Evolutionary conservation across 495 filamentous ascomycete species (phyloP).

Genomic region (Aspergillus avenaceus): DNA sequence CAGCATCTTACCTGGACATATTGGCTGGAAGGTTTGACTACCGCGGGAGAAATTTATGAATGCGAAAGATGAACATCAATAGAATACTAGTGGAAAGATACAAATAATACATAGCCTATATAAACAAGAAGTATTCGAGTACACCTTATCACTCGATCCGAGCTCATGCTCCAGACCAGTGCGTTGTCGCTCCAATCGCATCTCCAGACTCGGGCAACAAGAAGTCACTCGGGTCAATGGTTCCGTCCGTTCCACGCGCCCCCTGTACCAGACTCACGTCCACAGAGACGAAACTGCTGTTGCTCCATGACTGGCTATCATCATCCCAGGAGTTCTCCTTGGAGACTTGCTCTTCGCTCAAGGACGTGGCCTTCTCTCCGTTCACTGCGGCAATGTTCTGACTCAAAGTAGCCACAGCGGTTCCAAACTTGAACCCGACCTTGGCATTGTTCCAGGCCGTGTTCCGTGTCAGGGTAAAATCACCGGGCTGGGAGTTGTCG

Average conservation of each 20-base stretch:
- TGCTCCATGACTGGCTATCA: constrained; percentile 4
- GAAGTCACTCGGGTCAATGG: constrained; percentile 11
- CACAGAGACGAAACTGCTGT: constrained; percentile 13
- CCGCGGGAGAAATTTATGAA: no score
- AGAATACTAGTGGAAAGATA: no score
- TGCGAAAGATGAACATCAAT: no score
- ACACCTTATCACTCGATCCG: no score
- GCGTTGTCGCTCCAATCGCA: constrained; percentile 13
- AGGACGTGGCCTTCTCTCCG: constrained; percentile 8
- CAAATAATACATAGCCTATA: no score
- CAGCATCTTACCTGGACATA: no score
- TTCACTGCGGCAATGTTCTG: constrained; percentile 13
- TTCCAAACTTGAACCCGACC: constrained; percentile 11
- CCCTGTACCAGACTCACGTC: constrained; percentile 12
- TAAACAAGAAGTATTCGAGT: no score
- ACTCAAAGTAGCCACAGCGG: constrained; percentile 12
- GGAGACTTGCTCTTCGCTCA: constrained; percentile 12
- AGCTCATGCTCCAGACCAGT: no score
- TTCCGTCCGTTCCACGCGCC: constrained; percentile 7
- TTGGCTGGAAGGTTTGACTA: no score
- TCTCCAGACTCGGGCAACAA: constrained; percentile 13
- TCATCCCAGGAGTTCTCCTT: constrained; percentile 16
- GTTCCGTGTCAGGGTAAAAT: constrained; percentile 14
- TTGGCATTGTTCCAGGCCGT: constrained; percentile 15
- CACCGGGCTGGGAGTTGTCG: constrained; percentile 17